Evolutionary conservation across 345 rosid species (phyloP).

Genomic region (Lepidium sativum): DNA sequence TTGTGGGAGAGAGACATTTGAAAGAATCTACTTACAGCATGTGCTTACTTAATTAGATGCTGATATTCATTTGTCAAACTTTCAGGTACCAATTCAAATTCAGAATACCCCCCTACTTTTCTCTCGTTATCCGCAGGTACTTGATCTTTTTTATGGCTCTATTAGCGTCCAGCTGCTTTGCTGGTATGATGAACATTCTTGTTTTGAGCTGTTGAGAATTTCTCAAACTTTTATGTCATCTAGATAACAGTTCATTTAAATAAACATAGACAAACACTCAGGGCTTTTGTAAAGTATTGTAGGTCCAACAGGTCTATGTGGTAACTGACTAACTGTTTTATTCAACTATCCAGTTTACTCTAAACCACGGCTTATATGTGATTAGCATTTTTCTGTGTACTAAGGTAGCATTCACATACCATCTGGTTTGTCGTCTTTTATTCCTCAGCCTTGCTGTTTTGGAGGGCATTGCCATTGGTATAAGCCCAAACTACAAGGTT

Average conservation of each 20-base stretch:
- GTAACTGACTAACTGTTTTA: neutral
- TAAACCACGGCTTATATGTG: neutral
- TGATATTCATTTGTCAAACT: slow-evolving; percentile 19
- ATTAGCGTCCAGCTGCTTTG: neutral
- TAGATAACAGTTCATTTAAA: no score
- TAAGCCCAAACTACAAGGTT: slow-evolving; percentile 80
- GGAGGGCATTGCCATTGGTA: slow-evolving; percentile 86
- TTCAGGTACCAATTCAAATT: slow-evolving; percentile 95
- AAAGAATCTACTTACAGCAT: neutral
- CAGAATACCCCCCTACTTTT: slow-evolving; percentile 86
- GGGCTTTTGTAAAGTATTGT: slow-evolving; percentile 6
- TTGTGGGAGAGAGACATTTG: neutral
- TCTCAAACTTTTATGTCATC: neutral
- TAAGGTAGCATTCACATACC: slow-evolving; percentile 4
- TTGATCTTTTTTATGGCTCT: neutral
- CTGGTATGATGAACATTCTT: slow-evolving; percentile 1
- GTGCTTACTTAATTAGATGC: slow-evolving; percentile 14
- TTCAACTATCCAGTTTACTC: neutral
- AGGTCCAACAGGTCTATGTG: slow-evolving; percentile 1
- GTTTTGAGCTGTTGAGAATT: slow-evolving; percentile 1
- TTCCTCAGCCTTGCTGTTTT: slow-evolving; percentile 76
- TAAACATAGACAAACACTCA: neutral
- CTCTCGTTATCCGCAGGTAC: slow-evolving; percentile 91
- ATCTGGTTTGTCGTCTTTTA: slow-evolving; percentile 13
- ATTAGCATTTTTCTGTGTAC: neutral